These are phyloP conservation scores for Aechmea fasciata DNA, from an alignment of 176 grass and related monocot species.

Conservation along the genomic window DNA sequence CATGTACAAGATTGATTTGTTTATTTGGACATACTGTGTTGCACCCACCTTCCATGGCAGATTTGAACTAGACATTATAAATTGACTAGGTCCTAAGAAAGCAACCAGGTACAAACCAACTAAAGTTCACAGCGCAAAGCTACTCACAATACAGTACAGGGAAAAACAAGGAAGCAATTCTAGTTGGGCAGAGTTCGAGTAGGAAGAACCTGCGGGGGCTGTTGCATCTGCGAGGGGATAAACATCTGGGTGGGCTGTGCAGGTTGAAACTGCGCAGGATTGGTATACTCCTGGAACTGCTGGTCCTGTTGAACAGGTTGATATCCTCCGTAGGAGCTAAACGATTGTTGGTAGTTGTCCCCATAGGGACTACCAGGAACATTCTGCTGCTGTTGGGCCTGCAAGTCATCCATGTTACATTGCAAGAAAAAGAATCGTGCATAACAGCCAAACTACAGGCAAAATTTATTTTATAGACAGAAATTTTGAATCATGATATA, in stretches of 20 bases:
- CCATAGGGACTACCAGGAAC: constrained; percentile 30
- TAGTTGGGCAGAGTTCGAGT: neutral
- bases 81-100: neutral
- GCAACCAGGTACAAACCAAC: neutral
- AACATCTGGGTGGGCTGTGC: constrained; percentile 48
- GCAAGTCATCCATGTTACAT: neutral
- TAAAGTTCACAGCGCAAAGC: constrained; percentile 4
- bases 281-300: constrained; percentile 31
- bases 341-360: constrained; percentile 38
- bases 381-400: constrained; percentile 36
- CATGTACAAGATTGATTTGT: too few relatives aligned
- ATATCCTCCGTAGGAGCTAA: constrained; percentile 45
- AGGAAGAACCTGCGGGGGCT: constrained; percentile 47
- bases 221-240: constrained; percentile 41
- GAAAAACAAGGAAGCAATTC: constrained; percentile 4
- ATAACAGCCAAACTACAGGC: neutral
- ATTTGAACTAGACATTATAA: neutral
- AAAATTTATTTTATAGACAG: neutral
- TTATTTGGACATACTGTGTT: too few relatives aligned
- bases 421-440: neutral
- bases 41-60: too few relatives aligned
- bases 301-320: constrained; percentile 21
- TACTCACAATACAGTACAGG: neutral
- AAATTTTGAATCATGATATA: constrained; percentile 6
- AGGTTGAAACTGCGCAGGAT: constrained; percentile 51